Evolutionary conservation across 1,139 yeast species (phyloP).

Genomic region (Lodderomyces theae): DNA sequence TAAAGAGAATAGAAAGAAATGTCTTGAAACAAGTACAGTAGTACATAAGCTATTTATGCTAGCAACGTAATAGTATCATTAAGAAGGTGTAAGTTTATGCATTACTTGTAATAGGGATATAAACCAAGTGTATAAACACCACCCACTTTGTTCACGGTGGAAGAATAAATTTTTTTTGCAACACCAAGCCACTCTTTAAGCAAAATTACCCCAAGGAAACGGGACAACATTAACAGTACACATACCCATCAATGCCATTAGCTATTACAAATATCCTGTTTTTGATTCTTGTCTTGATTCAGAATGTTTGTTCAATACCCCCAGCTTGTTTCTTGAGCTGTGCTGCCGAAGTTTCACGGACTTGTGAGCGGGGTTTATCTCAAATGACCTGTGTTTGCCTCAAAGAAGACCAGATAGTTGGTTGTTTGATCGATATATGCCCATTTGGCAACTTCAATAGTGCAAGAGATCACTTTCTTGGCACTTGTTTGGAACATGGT

Average conservation of each 20-base stretch:
- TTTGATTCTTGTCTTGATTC: neutral
- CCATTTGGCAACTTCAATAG: slow-evolving; percentile 47
- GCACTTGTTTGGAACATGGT: slow-evolving; percentile 49
- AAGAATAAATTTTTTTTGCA: no score
- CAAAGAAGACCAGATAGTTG: slow-evolving; percentile 34
- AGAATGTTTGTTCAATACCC: slow-evolving; percentile 26
- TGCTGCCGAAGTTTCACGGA: slow-evolving; percentile 34
- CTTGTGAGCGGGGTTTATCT: slow-evolving; percentile 29
- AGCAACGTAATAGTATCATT: no score
- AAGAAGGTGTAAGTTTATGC: no score
- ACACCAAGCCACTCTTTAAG: no score
- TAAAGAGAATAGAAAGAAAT: no score
- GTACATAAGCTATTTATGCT: no score
- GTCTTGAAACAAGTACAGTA: no score
- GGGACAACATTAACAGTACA: no score
- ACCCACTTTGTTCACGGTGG: no score
- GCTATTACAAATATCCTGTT: neutral
- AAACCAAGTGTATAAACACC: no score
- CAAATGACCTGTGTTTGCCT: slow-evolving; percentile 44
- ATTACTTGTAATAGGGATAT: no score
- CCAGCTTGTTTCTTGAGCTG: slow-evolving; percentile 56
- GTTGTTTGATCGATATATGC: slow-evolving; percentile 48
- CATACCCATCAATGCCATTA: slow-evolving; percentile 2
- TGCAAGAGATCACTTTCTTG: slow-evolving; percentile 54
- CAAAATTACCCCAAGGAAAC: no score